Evolutionary conservation across 345 rosid genomes (phyloP), one percentile per base, ranked within the genome.

Genomic region (Acer saccharum): DNA sequence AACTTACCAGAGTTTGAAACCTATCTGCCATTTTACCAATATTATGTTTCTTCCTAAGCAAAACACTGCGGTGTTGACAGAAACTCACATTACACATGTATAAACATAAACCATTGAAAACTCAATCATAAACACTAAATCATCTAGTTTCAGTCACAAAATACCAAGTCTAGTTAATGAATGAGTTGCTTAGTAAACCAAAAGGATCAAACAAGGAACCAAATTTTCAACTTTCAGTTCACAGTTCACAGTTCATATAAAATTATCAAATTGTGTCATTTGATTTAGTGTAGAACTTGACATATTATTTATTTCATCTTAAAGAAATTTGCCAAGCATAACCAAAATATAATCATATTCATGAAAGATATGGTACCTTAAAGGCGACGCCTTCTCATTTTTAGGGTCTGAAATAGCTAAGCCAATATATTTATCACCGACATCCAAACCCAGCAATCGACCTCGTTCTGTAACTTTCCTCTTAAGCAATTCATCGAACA

Each of bases 361-460:
- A 60, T 8, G 18, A 58, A 7, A 65, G 29, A 75, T 20, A 6
- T 23, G 18, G 64, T 84, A 92, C 98, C 97, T 89, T 71, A 96
- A 75, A 77, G 95, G 99, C 6, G 83, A 78, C 0, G 98, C 97
- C 48, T 91, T 69, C 79, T 74, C 82, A 60, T 90, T 88, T 0
- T 48, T 58, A 10, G 80, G 72, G 84, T 94, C 97, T 1, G 92
- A 94, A 41, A 94, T 72, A 43, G 98, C 90, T 69, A 96, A 77
- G 0, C 99, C 99, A 23, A 96, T 94, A 76, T 91, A 94, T 82
- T 91, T 92, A 75, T 91, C 94, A 6, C 97, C 97, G 7, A 96
- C 93, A 82, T 94, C 98, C 88, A 96, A 87, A 23, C 97, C 97
- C 10, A 91, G 97, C 54, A 86, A 84, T 75, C 94, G 83, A 29